Conservation (phyloP, 2,329 filamentous ascomycete genomes). For the Malbranchea cinnamomea region DNA sequence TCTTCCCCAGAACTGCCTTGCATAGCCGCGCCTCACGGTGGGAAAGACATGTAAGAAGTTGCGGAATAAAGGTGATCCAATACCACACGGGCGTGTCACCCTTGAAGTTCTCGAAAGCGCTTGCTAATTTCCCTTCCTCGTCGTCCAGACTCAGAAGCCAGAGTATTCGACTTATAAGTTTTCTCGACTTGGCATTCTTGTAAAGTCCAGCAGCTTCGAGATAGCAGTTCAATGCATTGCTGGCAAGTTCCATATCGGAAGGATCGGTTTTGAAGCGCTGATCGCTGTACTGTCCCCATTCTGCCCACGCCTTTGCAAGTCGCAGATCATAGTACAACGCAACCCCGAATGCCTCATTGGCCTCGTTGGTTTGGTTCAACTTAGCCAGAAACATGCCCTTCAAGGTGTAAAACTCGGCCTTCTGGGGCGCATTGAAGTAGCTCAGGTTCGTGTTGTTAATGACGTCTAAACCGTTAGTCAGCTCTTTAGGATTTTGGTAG, state of each 20-base stretch:
- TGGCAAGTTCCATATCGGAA: constrained; percentile 63
- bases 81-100: constrained; percentile 97
- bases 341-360: constrained; percentile 85
- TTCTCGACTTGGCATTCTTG: constrained; percentile 92
- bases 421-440: constrained; percentile 91
- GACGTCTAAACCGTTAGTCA: constrained; percentile 85
- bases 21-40: constrained; percentile 83
- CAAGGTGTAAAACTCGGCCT: constrained; percentile 96
- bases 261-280: constrained; percentile 88
- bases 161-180: constrained; percentile 79
- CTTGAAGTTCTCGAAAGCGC: constrained; percentile 90
- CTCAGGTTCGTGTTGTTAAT: constrained; percentile 99
- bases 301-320: constrained; percentile 92
- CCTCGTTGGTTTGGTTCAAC: constrained; percentile 75
- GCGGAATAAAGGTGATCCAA: constrained; percentile 98
- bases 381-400: constrained; percentile 99
- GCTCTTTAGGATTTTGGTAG: constrained; percentile 86
- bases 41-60: constrained; percentile 79
- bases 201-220: constrained; percentile 90
- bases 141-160: constrained; percentile 95
- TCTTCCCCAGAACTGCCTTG: constrained; percentile 73
- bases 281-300: constrained; percentile 98
- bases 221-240: constrained; percentile 89
- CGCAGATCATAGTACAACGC: constrained; percentile 93
- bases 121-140: constrained; percentile 63